Base-by-base conservation (phyloP, 2,329 filamentous ascomycete species). In the Cordyceps fumosorosea region DNA sequence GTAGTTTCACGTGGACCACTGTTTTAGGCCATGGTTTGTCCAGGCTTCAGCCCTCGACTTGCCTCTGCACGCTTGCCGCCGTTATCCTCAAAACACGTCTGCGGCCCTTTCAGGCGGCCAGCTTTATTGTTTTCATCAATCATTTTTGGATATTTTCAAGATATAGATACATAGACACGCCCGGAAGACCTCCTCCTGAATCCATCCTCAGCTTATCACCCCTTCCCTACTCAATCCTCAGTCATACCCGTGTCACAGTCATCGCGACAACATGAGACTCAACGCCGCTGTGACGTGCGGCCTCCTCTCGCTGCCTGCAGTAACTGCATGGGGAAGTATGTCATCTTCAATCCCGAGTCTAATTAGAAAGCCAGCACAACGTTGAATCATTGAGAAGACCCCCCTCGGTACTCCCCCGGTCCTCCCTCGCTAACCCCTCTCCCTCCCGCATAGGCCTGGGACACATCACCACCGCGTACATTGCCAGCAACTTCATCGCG, bases 401-500 rank as follows among this genome's bases (percentile, higher is more conserved):
- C 29, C 29, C 5, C 29, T 3, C n/a, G 14, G 18, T 20, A 3
- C 24, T 26, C 20, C 32, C 10, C 11, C 24, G 3, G 12, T 12
- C 8, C 11, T 20, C 47, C 7, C 14, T 14, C 32, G 11, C 52
- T 56, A 26, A 56, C 45, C 32, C 34, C 34, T 37, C 34, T 14
- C n/a, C n/a, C 32, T 18, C 40, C 48, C 20, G 18, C 22, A n/a
- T 63, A 84, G 83, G 82, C 65, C 78, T 89, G 61, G 86, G 86
- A 1, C 86, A 89, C 71, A 84, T 87, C 68, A 85, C 86, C 4
- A 82, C 87, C 8, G 86, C 84, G 48, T 87, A 86, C 69, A 70
- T 89, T 24, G 86, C 86, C 12, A 80, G 78, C 66, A 80, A 80
- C 69, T 84, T 88, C 67, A 83, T 89, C 56, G 73, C 80, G 60